These are phyloP conservation scores for Kodamaea sp. DNA, from an alignment of 1,139 yeast genomes.

Conservation along the genomic window DNA sequence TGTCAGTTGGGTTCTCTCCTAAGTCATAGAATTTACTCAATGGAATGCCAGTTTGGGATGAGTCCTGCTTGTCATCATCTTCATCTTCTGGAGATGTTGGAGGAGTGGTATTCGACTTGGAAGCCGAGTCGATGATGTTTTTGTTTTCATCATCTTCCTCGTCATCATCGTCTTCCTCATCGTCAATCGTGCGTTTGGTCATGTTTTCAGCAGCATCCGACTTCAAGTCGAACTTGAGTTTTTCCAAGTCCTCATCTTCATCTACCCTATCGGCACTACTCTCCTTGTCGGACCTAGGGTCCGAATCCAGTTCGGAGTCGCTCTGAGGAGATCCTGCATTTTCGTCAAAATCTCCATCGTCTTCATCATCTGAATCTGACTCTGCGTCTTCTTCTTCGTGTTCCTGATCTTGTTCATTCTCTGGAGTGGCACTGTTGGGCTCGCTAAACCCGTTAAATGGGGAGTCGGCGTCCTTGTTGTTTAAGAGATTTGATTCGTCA, in stretches of 20 bases:
- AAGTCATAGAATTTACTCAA: constrained; percentile 46
- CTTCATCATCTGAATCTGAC: constrained; percentile 24
- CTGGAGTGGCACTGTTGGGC: constrained; percentile 7
- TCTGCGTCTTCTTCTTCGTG: constrained; percentile 20
- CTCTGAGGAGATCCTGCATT: constrained; percentile 8
- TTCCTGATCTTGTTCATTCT: constrained; percentile 11
- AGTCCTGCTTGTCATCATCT: constrained; percentile 4
- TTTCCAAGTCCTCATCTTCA: constrained; percentile 32
- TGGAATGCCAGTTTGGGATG: constrained; percentile 8
- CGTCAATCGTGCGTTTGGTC: constrained; percentile 11
- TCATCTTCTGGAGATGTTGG: constrained; percentile 49
- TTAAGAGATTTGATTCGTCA: constrained; percentile 4
- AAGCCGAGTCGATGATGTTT: not conserved
- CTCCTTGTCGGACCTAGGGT: not conserved
- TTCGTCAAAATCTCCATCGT: constrained; percentile 21
- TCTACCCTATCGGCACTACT: constrained; percentile 5
- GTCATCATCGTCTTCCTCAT: constrained; percentile 6
- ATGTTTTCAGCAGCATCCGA: constrained; percentile 5
- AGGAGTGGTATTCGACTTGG: constrained; percentile 28
- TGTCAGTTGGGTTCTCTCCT: constrained; percentile 53
- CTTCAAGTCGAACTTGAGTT: constrained; percentile 30
- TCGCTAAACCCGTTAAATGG: constrained; percentile 18
- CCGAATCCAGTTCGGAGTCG: constrained; percentile 6
- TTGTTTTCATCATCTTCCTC: constrained; percentile 9
- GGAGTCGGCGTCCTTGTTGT: constrained; percentile 8